Conservation (phyloP, 192 early-diverging fungal species). For the Podila epicladia region DNA sequence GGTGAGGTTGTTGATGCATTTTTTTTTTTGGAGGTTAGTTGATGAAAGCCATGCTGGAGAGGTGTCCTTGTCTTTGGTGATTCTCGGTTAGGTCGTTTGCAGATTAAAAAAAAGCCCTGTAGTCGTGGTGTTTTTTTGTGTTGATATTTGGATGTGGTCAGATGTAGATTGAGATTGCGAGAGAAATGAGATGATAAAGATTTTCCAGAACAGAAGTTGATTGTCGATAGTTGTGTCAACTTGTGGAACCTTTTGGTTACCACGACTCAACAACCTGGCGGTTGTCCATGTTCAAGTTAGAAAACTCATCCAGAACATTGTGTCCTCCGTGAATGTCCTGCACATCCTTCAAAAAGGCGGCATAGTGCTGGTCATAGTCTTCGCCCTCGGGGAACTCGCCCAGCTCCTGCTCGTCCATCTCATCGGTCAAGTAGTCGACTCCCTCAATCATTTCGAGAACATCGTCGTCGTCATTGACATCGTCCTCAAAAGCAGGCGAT, state of each 20-base stretch:
- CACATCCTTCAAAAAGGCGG: background rate
- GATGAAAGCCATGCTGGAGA: too few species aligned
- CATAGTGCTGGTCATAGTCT: slow-evolving; percentile 3
- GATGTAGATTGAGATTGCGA: too few species aligned
- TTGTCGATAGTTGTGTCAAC: too few species aligned
- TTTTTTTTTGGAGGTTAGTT: too few species aligned
- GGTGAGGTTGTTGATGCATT: too few species aligned
- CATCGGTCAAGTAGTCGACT: slow-evolving; percentile 34
- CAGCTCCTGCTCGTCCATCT: slow-evolving; percentile 30
- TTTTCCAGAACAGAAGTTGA: too few species aligned
- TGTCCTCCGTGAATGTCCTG: background rate
- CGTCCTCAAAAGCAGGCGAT: slow-evolving; percentile 1
- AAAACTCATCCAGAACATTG: background rate
- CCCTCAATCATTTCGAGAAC: slow-evolving; percentile 45
- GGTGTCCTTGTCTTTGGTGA: too few species aligned
- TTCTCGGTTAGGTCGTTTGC: too few species aligned
- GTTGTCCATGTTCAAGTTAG: background rate
- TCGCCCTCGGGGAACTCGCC: slow-evolving; percentile 26
- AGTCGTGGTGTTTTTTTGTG: too few species aligned
- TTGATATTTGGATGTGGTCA: too few species aligned
- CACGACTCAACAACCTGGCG: background rate
- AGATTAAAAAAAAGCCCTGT: too few species aligned
- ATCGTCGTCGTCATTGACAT: slow-evolving; percentile 23
- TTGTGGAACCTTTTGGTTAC: background rate
- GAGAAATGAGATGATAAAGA: too few species aligned